phyloP scores from a whole-genome alignment of 2,329 filamentous ascomycete genomes.

The Pyrenochaeta sp. region DNA sequence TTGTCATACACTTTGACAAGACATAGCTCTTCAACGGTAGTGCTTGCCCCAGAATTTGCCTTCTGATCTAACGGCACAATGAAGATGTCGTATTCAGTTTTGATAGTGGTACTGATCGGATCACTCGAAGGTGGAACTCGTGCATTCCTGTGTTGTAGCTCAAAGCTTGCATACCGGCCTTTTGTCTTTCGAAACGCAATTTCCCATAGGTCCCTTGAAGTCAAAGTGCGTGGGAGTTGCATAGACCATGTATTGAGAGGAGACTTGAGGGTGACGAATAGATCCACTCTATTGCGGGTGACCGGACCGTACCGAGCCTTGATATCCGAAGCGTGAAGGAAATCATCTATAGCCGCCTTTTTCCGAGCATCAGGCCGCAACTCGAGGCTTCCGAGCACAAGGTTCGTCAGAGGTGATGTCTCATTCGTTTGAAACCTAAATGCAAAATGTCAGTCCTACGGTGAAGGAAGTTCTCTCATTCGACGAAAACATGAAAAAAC shows the following conservation, averaged over 20 bases:
- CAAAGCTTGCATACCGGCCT: slow-evolving; percentile 13
- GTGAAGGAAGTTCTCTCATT: too few relatives aligned
- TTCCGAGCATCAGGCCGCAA: slow-evolving; percentile 26
- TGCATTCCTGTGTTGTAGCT: slow-evolving; percentile 10
- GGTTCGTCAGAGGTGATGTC: slow-evolving; percentile 43
- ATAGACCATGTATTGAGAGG: slow-evolving; percentile 17
- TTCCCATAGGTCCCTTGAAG: slow-evolving; percentile 10
- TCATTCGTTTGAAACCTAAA: slow-evolving; percentile 39
- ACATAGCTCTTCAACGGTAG: slow-evolving; percentile 6
- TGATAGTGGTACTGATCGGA: background rate
- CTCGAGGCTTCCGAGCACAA: slow-evolving; percentile 25
- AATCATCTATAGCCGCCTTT: slow-evolving; percentile 27
- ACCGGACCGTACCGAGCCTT: slow-evolving; percentile 1
- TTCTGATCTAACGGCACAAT: slow-evolving; percentile 1
- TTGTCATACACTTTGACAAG: slow-evolving; percentile 16
- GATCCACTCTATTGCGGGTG: too few relatives aligned
- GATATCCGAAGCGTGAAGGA: slow-evolving; percentile 21
- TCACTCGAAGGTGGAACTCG: slow-evolving; percentile 3
- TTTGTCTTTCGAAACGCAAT: slow-evolving; percentile 14
- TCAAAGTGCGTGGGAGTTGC: slow-evolving; percentile 4
- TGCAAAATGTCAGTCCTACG: too few relatives aligned
- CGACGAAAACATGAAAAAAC: too few relatives aligned
- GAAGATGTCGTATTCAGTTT: slow-evolving; percentile 5
- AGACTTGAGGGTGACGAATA: slow-evolving; percentile 19
- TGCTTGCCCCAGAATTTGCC: background rate